These are phyloP conservation scores for Mycotypha africana DNA, from an alignment of 371 early-diverging fungal genomes.

Conservation along the genomic window DNA sequence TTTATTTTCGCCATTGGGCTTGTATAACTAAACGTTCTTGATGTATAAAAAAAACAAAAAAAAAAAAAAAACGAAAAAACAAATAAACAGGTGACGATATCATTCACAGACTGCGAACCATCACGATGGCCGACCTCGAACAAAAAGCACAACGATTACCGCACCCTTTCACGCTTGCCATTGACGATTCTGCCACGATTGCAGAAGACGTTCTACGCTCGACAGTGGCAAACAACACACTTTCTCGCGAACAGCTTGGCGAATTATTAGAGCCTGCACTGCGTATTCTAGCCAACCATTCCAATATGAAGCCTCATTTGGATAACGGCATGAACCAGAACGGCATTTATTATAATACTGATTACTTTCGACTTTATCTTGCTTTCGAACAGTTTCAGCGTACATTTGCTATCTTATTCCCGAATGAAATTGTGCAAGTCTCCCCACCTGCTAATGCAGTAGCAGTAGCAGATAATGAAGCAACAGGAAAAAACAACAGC, in stretches of 20 bases:
- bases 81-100: slow-evolving; percentile 40
- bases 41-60: too few relatives aligned
- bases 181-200: slow-evolving; percentile 24
- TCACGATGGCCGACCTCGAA: slow-evolving; percentile 34
- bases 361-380: slow-evolving; percentile 40
- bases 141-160: slow-evolving; percentile 32
- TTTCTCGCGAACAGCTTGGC: slow-evolving; percentile 20
- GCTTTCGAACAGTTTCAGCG: slow-evolving; percentile 42
- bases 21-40: too few relatives aligned
- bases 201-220: too few relatives aligned
- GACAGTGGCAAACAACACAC: background rate
- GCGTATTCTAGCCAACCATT: slow-evolving; percentile 25
- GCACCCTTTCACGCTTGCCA: slow-evolving; percentile 20
- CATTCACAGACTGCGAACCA: slow-evolving; percentile 30
- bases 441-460: too few relatives aligned
- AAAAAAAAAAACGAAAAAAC: too few relatives aligned
- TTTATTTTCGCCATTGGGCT: too few relatives aligned
- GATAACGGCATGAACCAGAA: slow-evolving; percentile 50
- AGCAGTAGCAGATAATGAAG: too few relatives aligned
- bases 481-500: too few relatives aligned
- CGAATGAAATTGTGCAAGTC: slow-evolving; percentile 25
- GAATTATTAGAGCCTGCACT: slow-evolving; percentile 27
- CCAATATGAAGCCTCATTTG: slow-evolving; percentile 44
- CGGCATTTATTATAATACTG: slow-evolving; percentile 44
- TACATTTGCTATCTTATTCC: slow-evolving; percentile 29